Evolutionary conservation across 2,329 filamentous ascomycete genomes (phyloP), one percentile per base, ranked within the genome.

Genomic region (Colletotrichum endophyticum): DNA sequence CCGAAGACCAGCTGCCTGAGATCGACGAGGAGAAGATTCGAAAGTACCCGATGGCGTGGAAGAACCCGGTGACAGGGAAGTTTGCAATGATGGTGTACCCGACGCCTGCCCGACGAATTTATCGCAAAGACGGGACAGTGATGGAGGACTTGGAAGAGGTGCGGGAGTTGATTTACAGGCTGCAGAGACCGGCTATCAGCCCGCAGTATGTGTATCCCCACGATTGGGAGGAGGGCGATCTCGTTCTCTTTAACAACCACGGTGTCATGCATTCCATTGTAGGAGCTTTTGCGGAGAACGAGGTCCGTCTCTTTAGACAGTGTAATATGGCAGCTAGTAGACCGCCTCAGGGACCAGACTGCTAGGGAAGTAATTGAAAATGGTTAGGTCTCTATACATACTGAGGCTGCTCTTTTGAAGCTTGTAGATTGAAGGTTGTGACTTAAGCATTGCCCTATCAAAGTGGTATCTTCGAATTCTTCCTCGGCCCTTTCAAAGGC

Each of bases 1-100:
- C 44, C 44, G n/a, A 53, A 22, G 44, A 22, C n/a, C 44, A 53
- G n/a, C 44, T 53, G 4, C 44, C 44, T 13, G 44, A 53, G 44
- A 53, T 53, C 1, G 44, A 53, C 0, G 0, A 25, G 44, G 0
- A 53, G n/a, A 53, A 53, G 44, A 53, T 53, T 8, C 44, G n/a
- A 0, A 53, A 22, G n/a, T 53, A 53, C 6, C 44, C 44, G 0
- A 53, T 22, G n/a, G 44, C 44, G 44, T 53, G 44, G 44, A 22
- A 25, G 44, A 53, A 53, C n/a, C n/a, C 44, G 11, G 44, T 53
- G n/a, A 53, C 11, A 13, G 44, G 11, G 44, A 53, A 53, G 2
- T 22, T 1, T 53, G 44, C 44, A 6, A 53, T 53, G 44, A 53
- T 53, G 44, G 44, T 53, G 2, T 53, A 53, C n/a, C 44, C 44